Evolutionary conservation across 345 rosid genomes (phyloP).

Genomic region (Pistacia atlantica): DNA sequence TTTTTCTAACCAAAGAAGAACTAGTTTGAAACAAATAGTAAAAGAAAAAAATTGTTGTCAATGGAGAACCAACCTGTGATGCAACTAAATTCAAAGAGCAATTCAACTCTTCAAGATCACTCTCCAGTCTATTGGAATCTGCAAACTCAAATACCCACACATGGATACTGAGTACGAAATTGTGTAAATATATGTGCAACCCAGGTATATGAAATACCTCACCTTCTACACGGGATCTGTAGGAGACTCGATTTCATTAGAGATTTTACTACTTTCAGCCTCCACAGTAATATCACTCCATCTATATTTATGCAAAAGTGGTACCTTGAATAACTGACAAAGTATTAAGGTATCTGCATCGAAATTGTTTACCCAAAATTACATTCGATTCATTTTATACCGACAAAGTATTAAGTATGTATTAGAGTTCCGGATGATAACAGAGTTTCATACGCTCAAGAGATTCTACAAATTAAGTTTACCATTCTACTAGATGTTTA

Average conservation of each 20-base stretch:
- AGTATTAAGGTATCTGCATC: too few relatives aligned
- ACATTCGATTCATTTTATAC: too few relatives aligned
- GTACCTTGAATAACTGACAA: too few relatives aligned
- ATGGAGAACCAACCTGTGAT: constrained; percentile 50
- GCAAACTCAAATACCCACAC: constrained; percentile 14
- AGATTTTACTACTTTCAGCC: constrained; percentile 57
- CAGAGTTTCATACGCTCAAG: too few relatives aligned
- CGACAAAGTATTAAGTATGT: too few relatives aligned
- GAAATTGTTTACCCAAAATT: too few relatives aligned
- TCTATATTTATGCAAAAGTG: too few relatives aligned
- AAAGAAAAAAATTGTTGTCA: not conserved
- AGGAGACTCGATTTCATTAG: constrained; percentile 65
- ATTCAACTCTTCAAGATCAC: constrained; percentile 63
- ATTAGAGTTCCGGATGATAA: too few relatives aligned
- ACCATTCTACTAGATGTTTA: too few relatives aligned
- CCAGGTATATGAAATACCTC: not conserved
- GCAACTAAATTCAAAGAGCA: constrained; percentile 49
- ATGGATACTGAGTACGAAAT: constrained; percentile 5
- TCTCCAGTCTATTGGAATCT: constrained; percentile 62
- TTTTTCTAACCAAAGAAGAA: not conserved
- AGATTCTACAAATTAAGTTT: too few relatives aligned
- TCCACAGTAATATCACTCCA: constrained; percentile 26
- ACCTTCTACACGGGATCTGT: constrained; percentile 58
- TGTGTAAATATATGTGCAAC: not conserved
- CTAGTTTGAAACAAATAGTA: not conserved